These are phyloP conservation scores for Coniophora puteana DNA, from an alignment of 1,284 basidiomycete genomes.

Conservation along the genomic window DNA sequence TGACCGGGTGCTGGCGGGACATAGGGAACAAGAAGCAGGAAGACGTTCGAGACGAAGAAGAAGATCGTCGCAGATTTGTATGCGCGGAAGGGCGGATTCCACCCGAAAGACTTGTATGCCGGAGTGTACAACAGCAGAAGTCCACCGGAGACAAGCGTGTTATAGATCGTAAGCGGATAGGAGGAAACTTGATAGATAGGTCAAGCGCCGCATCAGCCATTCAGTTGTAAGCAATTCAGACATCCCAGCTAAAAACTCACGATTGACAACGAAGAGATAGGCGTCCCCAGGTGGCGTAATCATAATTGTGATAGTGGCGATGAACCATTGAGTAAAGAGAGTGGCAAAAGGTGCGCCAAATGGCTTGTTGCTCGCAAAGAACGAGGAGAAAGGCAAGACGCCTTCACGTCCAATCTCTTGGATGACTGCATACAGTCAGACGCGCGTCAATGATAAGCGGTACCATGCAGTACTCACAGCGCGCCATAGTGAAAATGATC, in stretches of 20 bases:
- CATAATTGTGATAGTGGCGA: constrained; percentile 47
- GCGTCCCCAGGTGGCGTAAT: constrained; percentile 62
- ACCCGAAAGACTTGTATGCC: constrained; percentile 41
- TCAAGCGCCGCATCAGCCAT: constrained; percentile 4
- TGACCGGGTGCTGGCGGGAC: constrained; percentile 51
- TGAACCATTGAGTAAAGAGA: constrained; percentile 50
- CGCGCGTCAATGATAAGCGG: neutral
- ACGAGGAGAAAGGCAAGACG: constrained; percentile 54
- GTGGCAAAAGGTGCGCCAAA: constrained; percentile 59
- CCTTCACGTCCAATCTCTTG: constrained; percentile 73
- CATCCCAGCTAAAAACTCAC: constrained; percentile 32
- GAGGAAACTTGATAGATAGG: constrained; percentile 40
- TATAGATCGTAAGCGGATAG: constrained; percentile 53
- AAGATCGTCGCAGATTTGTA: constrained; percentile 42
- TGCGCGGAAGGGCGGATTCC: constrained; percentile 62
- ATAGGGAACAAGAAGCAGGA: constrained; percentile 54
- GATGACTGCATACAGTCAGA: constrained; percentile 40
- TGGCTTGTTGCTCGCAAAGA: constrained; percentile 64
- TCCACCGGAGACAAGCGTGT: constrained; percentile 54
- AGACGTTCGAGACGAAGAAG: constrained; percentile 63
- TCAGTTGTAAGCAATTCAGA: neutral
- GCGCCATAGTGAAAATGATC: constrained; percentile 57
- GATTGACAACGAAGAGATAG: constrained; percentile 61
- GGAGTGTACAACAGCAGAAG: constrained; percentile 54
- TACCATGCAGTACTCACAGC: constrained; percentile 43